These are phyloP conservation scores for Myrmaecium sp. DNA, from an alignment of 2,329 filamentous ascomycete species.

Conservation along the genomic window DNA sequence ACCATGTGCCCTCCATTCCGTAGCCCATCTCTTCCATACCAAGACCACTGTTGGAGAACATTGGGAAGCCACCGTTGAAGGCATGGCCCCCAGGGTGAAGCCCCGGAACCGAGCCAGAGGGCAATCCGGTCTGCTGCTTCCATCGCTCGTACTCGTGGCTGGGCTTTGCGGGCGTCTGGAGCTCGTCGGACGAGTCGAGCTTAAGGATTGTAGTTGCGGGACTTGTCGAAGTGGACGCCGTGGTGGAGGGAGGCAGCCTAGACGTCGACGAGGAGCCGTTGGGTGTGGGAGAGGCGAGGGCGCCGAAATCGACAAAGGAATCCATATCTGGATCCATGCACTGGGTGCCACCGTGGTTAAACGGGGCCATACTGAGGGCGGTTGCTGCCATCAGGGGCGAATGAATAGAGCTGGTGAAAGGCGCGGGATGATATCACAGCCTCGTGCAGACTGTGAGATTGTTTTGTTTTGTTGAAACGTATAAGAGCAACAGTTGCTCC, in stretches of 20 bases:
- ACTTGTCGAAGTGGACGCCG: conserved; percentile 35
- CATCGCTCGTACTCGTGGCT: conserved; percentile 93
- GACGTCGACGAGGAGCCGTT: conserved; percentile 32
- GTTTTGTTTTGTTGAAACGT: too few relatives aligned
- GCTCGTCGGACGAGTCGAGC: conserved; percentile 26
- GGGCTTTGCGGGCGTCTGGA: conserved; percentile 53
- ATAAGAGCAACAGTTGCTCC: too few relatives aligned
- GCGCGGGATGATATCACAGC: conserved; percentile 3
- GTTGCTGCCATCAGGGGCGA: conserved; percentile 15
- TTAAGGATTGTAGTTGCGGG: conserved; percentile 37
- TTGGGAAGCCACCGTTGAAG: conserved; percentile 18
- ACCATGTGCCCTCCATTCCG: conserved; percentile 40
- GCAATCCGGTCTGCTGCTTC: conserved; percentile 87
- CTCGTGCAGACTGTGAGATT: conserved; percentile 12
- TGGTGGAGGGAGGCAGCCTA: conserved; percentile 29
- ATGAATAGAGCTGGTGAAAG: conserved; percentile 5
- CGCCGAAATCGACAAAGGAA: conserved; percentile 38
- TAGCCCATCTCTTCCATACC: conserved; percentile 50
- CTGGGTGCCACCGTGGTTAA: conserved; percentile 19
- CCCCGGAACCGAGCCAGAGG: conserved; percentile 66
- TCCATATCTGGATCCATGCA: conserved; percentile 24
- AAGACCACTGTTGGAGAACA: conserved; percentile 43
- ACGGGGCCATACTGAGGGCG: conserved; percentile 18
- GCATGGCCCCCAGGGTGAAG: too few relatives aligned
- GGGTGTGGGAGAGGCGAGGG: conserved; percentile 42